Base-by-base conservation (phyloP, 306 rosid genomes). In the Lathyrus sativus region DNA sequence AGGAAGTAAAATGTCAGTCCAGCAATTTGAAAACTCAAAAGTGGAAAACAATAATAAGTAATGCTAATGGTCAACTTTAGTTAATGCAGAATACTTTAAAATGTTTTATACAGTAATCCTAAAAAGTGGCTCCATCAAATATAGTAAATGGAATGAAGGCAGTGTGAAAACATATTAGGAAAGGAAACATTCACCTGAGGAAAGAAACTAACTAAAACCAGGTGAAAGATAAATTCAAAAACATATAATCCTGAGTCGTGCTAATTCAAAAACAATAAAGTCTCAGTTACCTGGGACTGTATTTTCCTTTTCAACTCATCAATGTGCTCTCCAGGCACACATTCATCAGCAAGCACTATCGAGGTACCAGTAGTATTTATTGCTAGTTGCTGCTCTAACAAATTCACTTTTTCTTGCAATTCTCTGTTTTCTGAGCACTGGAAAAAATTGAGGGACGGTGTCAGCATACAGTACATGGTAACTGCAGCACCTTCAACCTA, bases 371-470 rank as follows among this genome's bases (percentile, higher is more conserved):
- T 74, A 14, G 83, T 15, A 26, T 57, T 64, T 29, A 75, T 69
- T 67, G 82, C 80, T 69, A 90, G 68, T 17, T 72, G 87, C 70
- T 78, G 85, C 80, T 87, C 89, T 24, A 95, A 81, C 28, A 78
- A 78, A 76, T 79, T 82, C 67, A 95, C 72, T 77, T 83, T 95
- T 72, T 90, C 92, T 61, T 73, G 91, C 74, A 95, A 77, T 56
- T 95, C 99, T 77, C 65, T 78, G 84, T 85, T 87, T 80, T 88
- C 99, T 13, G 85, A 76, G 76, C 84, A 90, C 99, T 95, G 80
- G 39, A 55, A 44, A 62, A 62, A 55, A 68, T 11, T 24, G 46
- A 60, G 18, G 60, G 24, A 53, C 26, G 3, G 46, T 31, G 67
- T 81, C 70, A 81, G 56, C 60, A 48, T 19, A 43, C 26, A 33